These are phyloP conservation scores for Parastagonospora avenae DNA, from an alignment of 2,329 filamentous ascomycete species.

Conservation along the genomic window DNA sequence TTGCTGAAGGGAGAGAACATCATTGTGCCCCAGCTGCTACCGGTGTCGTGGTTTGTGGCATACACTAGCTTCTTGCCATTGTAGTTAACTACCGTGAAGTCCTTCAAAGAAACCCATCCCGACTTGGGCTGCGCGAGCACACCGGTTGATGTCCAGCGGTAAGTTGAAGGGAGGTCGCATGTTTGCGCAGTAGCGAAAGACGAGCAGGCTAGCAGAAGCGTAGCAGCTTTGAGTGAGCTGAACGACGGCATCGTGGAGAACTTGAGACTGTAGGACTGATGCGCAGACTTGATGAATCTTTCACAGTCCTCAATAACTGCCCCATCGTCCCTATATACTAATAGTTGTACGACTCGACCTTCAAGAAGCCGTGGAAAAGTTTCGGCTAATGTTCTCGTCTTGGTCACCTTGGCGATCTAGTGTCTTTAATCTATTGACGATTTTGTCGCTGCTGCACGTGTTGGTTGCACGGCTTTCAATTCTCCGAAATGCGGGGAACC, in stretches of 20 bases:
- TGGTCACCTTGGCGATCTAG: too few species aligned
- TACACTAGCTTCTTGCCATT: constrained; percentile 68
- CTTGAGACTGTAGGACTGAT: too few species aligned
- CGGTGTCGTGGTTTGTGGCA: constrained; percentile 53
- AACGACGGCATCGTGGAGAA: background rate
- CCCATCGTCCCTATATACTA: too few species aligned
- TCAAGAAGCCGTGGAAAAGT: too few species aligned
- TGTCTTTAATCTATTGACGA: too few species aligned
- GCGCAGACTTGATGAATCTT: too few species aligned
- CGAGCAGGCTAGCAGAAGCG: constrained; percentile 16
- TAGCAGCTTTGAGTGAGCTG: constrained; percentile 1
- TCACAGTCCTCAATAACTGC: too few species aligned
- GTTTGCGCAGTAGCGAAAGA: constrained; percentile 17
- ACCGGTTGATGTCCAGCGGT: constrained; percentile 60
- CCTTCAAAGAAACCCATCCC: constrained; percentile 65
- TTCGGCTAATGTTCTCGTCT: too few species aligned
- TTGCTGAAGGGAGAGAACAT: constrained; percentile 61
- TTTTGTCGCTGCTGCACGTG: background rate
- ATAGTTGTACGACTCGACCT: too few species aligned
- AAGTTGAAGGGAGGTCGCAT: constrained; percentile 61
- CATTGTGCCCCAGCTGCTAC: constrained; percentile 62
- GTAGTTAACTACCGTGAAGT: constrained; percentile 63
- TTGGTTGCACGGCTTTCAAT: constrained; percentile 1
- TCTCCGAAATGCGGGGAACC: constrained; percentile 7
- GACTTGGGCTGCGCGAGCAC: constrained; percentile 58